phyloP scores from a whole-genome alignment of 768 basidiomycete species.

The Boletus huronensis region DNA sequence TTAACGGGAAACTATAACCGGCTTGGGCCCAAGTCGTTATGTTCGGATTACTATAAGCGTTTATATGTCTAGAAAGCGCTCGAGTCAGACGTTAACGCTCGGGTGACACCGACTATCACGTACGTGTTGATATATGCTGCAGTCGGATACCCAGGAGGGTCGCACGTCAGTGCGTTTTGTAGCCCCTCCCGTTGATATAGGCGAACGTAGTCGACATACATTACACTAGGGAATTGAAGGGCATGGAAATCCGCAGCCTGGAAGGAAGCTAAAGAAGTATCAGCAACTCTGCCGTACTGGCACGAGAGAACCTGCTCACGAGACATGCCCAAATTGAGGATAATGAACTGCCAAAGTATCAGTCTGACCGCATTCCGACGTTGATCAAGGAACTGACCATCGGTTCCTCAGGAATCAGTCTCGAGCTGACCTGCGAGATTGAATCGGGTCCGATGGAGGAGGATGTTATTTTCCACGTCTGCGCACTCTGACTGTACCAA shows the following conservation, averaged over 20 bases:
- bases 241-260: conserved; percentile 68
- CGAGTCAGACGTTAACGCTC: conserved; percentile 4
- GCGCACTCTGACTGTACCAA: conserved; percentile 67
- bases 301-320: conserved; percentile 33
- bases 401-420: conserved; percentile 85
- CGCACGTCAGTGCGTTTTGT: conserved; percentile 70
- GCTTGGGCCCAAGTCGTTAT: conserved; percentile 82
- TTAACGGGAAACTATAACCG: conserved; percentile 73
- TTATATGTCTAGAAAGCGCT: conserved; percentile 29
- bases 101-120: conserved; percentile 14
- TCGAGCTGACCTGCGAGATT: conserved; percentile 50
- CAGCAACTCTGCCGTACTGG: neutral
- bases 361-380: neutral
- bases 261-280: conserved; percentile 51
- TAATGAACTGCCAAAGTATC: conserved; percentile 54
- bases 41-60: conserved; percentile 77
- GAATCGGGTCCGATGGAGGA: conserved; percentile 66
- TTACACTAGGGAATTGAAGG: conserved; percentile 71
- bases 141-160: conserved; percentile 78
- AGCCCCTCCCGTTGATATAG: conserved; percentile 77
- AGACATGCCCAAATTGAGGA: conserved; percentile 84
- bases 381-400: conserved; percentile 56
- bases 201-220: conserved; percentile 89
- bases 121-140: conserved; percentile 71
- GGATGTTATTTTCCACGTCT: conserved; percentile 71